Conservation (phyloP, 164 flowering plant genomes). For the Magnolia kwangsiensis region DNA sequence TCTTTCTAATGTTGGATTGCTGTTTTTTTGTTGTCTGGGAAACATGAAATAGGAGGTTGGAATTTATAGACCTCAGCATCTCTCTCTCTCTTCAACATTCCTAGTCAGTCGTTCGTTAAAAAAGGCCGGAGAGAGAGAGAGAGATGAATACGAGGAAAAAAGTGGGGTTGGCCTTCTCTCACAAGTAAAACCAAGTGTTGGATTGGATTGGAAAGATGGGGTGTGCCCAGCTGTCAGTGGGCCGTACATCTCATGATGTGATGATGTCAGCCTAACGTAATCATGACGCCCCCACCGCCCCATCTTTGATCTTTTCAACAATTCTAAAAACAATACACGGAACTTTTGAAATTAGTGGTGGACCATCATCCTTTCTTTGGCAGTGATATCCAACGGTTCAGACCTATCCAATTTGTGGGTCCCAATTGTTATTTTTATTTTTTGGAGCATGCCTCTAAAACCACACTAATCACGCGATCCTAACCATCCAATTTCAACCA, state of each 20-base stretch:
- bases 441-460: background rate
- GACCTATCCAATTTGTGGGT: background rate
- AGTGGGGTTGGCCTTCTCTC: background rate
- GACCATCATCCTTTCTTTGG: background rate
- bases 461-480: background rate
- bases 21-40: background rate
- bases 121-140: background rate
- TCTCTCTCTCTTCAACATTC: background rate
- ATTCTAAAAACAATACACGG: too few species aligned
- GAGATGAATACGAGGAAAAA: background rate
- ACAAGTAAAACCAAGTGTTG: background rate
- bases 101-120: background rate
- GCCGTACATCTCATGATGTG: background rate
- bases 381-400: too few species aligned
- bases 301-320: background rate
- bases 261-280: conserved; percentile 8
- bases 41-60: conserved; percentile 6
- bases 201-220: background rate
- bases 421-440: background rate
- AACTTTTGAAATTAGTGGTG: background rate
- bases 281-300: conserved; percentile 8
- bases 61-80: conserved; percentile 12
- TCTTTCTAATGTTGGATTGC: background rate
- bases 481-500: too few species aligned
- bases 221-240: conserved; percentile 4